Evolutionary conservation across 2,329 filamentous ascomycete genomes (phyloP), one percentile per base, ranked within the genome.

Genomic region (Fusarium dlaminii): DNA sequence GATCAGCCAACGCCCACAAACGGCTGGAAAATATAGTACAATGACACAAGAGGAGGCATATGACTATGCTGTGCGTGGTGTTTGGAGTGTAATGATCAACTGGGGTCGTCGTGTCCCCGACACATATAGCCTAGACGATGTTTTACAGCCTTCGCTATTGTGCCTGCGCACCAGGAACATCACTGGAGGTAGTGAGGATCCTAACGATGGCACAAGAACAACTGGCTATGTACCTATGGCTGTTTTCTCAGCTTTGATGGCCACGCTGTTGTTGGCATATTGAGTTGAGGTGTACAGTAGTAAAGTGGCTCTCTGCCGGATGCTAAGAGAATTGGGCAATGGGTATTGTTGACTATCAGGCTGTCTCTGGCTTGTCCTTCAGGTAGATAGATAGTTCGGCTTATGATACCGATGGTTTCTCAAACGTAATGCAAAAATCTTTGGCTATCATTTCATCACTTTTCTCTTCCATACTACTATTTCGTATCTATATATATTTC

Each of bases 401-500:
- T 37, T 22, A n/a, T 54, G 20, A n/a, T 18, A 29, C 13, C 34
- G 18, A 54, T 29, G 34, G 24, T 17, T 40, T 43, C 36, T 56
- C 20, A 43, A 27, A 24, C 46, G 46, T 40, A 22, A 32, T 42
- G 30, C 17, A 49, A n/a, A 54, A 67, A 51, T 32, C 43, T 37
- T 37, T 71, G 30, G 36, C 45, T 34, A 63, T 66, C 15, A 66
- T 69, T 64, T 74, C 68, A 59, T 72, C 68, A 43, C 59, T 43
- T 46, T 29, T 68, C 56, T 73, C 60, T 70, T 68, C 48, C 66
- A 59, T 65, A 62, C 69, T 61, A 58, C 59, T 74, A 61, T 74
- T 74, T 65, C 63, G 49, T 72, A 66, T 74, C 71, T 74, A 73
- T 75, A 69, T 70, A 64, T 70, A 49, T 70, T 67, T 75, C 68